These are phyloP conservation scores for Trichoderma atrobrunneum DNA, from an alignment of 2,329 filamentous ascomycete genomes.

Conservation along the genomic window DNA sequence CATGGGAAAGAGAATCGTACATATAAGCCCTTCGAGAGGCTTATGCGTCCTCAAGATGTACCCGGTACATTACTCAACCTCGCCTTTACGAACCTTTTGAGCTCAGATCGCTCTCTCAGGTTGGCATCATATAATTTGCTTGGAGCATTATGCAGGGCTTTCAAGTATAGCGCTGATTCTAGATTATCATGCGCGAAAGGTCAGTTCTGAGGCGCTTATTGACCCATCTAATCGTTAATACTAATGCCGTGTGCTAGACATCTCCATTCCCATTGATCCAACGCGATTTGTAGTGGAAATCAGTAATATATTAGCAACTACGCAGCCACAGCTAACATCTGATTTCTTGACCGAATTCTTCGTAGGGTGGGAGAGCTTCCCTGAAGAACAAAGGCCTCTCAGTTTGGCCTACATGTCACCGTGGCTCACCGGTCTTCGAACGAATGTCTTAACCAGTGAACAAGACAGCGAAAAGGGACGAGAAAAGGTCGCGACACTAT, in stretches of 20 bases:
- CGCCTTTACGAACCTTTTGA: slow-evolving; percentile 64
- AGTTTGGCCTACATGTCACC: slow-evolving; percentile 69
- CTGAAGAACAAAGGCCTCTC: slow-evolving; percentile 63
- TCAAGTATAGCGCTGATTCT: slow-evolving; percentile 62
- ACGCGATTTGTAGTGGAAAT: slow-evolving; percentile 64
- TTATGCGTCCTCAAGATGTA: slow-evolving; percentile 67
- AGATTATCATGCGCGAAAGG: slow-evolving; percentile 62
- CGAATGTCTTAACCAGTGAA: slow-evolving; percentile 57
- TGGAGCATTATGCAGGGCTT: slow-evolving; percentile 63
- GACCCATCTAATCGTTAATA: slow-evolving; percentile 1
- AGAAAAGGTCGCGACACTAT: slow-evolving; percentile 62
- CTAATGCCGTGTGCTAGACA: slow-evolving; percentile 40
- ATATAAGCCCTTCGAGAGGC: slow-evolving; percentile 60
- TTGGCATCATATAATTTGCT: slow-evolving; percentile 66
- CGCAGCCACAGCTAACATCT: slow-evolving; percentile 64
- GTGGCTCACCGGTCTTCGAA: slow-evolving; percentile 62
- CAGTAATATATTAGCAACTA: slow-evolving; percentile 59
- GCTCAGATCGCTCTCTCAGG: slow-evolving; percentile 57
- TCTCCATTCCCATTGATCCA: slow-evolving; percentile 61
- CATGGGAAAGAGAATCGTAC: slow-evolving; percentile 61
- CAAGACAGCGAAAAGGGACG: slow-evolving; percentile 62
- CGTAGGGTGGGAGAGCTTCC: slow-evolving; percentile 68
- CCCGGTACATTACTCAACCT: slow-evolving; percentile 67
- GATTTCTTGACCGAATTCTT: slow-evolving; percentile 74
- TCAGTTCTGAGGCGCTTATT: slow-evolving; percentile 29